Base-by-base conservation (phyloP, 768 basidiomycete species). In the Boletales sp. region DNA sequence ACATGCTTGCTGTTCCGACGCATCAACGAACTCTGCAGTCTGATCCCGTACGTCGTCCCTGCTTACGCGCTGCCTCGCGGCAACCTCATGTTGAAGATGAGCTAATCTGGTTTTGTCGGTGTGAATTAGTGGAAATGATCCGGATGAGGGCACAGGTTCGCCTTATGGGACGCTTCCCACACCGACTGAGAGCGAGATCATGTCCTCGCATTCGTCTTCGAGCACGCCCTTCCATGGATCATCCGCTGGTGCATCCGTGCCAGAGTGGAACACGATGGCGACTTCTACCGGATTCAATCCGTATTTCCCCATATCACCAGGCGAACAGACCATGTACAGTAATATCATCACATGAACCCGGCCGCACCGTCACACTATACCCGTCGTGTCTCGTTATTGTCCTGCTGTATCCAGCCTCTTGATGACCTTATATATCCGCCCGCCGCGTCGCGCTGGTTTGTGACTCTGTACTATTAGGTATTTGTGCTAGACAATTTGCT, bases 251-350 rank as follows among this genome's bases (percentile, higher is more conserved):
- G 74, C 68, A 50, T 57, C 80, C 48, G 77, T 79, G 36, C 77
- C 81, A 56, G 78, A 85, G 66, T 85, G 83, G 84, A 79, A 74
- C 56, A 72, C 77, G 50, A 72, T 83, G 63, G 59, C 72, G 25
- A 28, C 25, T 34, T 72, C 77, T 19, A 60, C 78, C 28, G 77
- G 79, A 31, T 87, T 84, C 68, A 85, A 83, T 48, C 74, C 86
- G 6, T 87, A 87, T 66, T 87, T 87, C 62, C 80, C 84, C 32
- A 72, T 82, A 52, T 68, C 76, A 38, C 61, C 69, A 44, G 80
- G 75, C 57, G 79, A 82, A 45, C 78, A 80, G 58, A 68, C 64
- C 60, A 76, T 84, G 56, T 83, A 82, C 65, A 74, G 70, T 58
- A 78, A 76, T 55, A 79, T 82, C 58, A 80, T 82, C 58, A 73